phyloP scores from a whole-genome alignment of 441 rosid genomes.

The Jatropha podagrica region DNA sequence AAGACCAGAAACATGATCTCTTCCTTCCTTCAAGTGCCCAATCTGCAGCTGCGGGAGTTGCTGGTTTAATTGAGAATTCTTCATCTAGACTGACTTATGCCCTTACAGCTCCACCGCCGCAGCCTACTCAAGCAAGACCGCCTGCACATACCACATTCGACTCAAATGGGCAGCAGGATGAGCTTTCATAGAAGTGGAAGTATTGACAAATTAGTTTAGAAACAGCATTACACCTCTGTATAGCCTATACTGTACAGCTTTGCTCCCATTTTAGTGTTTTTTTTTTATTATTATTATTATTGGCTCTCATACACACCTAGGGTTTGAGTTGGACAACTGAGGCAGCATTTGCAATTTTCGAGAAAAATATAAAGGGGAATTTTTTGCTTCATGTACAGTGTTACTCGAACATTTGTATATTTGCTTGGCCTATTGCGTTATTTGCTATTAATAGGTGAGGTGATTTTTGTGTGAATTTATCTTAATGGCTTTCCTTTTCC shows the following conservation, averaged over 20 bases:
- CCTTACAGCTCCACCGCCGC: constrained; percentile 76
- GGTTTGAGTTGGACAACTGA: constrained; percentile 9
- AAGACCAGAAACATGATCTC: constrained; percentile 97
- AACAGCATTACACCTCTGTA: constrained; percentile 21
- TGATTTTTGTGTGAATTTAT: constrained; percentile 22
- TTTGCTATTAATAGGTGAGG: constrained; percentile 13
- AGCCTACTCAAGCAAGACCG: constrained; percentile 36
- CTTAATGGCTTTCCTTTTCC: not conserved
- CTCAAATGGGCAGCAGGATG: constrained; percentile 38
- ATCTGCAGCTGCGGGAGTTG: constrained; percentile 93
- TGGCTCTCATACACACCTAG: not conserved
- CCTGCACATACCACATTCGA: constrained; percentile 32
- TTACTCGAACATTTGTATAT: constrained; percentile 11
- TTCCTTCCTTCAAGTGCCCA: constrained; percentile 96
- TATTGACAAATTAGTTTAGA: constrained; percentile 13
- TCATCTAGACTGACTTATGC: constrained; percentile 77
- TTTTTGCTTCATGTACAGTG: constrained; percentile 11
- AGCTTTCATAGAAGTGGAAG: constrained; percentile 25
- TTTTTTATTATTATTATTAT: not conserved
- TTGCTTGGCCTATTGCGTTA: constrained; percentile 15
- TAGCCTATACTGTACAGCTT: constrained; percentile 45
- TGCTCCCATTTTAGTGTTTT: not conserved
- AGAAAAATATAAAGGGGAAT: not conserved
- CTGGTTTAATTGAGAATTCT: constrained; percentile 91
- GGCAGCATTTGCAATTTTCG: constrained; percentile 15